A percentile compares a stretch with the other conserved stretches of the same genome.
These are phyloP conservation scores for Xylaria sp. DNA, from an alignment of 2,329 filamentous ascomycete genomes.

Conservation along the genomic window DNA sequence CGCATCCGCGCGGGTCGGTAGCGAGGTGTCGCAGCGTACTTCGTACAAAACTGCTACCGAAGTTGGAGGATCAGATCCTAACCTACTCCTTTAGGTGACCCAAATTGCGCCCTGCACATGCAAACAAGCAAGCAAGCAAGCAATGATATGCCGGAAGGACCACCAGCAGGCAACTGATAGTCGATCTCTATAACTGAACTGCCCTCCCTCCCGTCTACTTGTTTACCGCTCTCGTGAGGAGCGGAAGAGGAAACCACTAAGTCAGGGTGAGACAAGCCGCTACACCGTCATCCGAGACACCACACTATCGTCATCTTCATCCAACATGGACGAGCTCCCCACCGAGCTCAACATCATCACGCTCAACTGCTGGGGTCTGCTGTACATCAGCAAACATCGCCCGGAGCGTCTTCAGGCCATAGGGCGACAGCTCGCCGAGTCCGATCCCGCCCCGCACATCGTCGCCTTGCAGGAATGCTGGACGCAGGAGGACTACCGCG, in stretches of 20 bases:
- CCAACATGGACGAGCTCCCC: slow-evolving; percentile 42
- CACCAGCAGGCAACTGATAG: not conserved
- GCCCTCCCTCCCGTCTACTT: not conserved
- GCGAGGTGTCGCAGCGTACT: no score
- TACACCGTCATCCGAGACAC: not conserved
- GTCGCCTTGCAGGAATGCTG: slow-evolving; percentile 96
- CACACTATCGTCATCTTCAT: not conserved
- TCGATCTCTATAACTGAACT: not conserved
- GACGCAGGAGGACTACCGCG: slow-evolving; percentile 80
- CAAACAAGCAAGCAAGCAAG: not conserved
- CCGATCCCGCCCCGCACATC: slow-evolving; percentile 73
- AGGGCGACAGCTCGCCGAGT: slow-evolving; percentile 73
- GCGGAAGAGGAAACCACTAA: not conserved
- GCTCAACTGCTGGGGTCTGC: slow-evolving; percentile 96
- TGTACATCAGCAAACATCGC: slow-evolving; percentile 79
- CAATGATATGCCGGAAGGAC: no score
- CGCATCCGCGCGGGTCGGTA: not conserved
- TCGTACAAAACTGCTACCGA: not conserved
- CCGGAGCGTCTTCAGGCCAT: slow-evolving; percentile 80
- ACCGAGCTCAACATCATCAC: slow-evolving; percentile 77
- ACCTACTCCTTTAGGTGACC: no score
- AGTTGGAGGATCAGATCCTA: not conserved
- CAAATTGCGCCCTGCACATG: not conserved
- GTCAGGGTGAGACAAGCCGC: no score
- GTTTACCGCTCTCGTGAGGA: not conserved